Conservation (phyloP, 75 land plant genomes). For the Pseudotsuga menziesii region DNA sequence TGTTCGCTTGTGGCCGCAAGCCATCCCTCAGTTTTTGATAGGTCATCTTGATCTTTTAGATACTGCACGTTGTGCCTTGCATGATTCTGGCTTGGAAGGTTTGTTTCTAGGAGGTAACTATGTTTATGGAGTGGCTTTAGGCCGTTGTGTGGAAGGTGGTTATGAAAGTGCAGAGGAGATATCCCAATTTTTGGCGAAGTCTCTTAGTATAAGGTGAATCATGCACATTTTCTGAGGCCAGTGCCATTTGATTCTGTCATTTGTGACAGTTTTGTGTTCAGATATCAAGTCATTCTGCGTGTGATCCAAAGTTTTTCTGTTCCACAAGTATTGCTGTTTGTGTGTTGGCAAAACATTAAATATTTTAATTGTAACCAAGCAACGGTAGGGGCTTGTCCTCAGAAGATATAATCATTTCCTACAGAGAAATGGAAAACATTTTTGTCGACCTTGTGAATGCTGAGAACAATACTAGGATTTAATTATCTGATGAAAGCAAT, state of each 20-base stretch:
- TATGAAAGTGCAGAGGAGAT: slow-evolving; percentile 76
- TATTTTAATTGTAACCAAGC: not conserved
- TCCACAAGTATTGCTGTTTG: too few species aligned
- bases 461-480: not conserved
- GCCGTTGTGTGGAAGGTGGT: slow-evolving; percentile 91
- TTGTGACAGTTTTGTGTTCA: not conserved
- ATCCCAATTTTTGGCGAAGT: slow-evolving; percentile 27
- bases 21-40: slow-evolving; percentile 88
- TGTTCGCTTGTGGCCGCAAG: slow-evolving; percentile 88
- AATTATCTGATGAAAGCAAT: not conserved
- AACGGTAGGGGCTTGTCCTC: not conserved
- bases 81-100: slow-evolving; percentile 59
- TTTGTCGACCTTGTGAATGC: not conserved
- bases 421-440: not conserved
- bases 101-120: slow-evolving; percentile 94
- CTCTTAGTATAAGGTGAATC: slow-evolving; percentile 17
- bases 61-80: slow-evolving; percentile 51
- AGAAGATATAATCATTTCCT: too few species aligned
- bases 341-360: not conserved
- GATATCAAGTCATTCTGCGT: too few species aligned
- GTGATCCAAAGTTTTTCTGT: too few species aligned
- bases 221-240: not conserved
- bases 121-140: slow-evolving; percentile 90
- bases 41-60: slow-evolving; percentile 88
- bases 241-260: not conserved